A percentile compares a stretch with the other conserved stretches of the same genome.
Evolutionary conservation across 805 yeast species (phyloP).

Genomic region (Hagleromyces aurorensis): DNA sequence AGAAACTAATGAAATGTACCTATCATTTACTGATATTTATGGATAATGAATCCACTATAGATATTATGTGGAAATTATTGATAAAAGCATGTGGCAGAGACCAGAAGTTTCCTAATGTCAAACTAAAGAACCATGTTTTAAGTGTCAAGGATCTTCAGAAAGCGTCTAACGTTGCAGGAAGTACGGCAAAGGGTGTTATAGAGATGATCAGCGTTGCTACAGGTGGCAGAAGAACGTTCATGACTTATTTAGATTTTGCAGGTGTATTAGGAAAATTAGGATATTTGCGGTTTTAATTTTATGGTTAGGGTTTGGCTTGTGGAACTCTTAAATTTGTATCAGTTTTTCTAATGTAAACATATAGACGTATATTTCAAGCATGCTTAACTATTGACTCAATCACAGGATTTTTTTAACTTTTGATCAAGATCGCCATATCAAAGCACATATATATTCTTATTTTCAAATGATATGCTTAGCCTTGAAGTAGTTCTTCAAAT

Average conservation of each 20-base stretch:
- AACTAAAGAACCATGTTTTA: conserved; percentile 21
- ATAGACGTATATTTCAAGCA: too few species aligned
- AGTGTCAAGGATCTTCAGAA: conserved; percentile 34
- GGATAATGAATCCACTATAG: conserved; percentile 32
- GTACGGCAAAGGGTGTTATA: conserved; percentile 28
- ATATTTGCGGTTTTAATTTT: conserved; percentile 27
- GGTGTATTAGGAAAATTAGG: conserved; percentile 43
- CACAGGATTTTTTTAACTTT: too few species aligned
- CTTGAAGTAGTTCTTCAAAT: conserved; percentile 87
- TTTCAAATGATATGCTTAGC: conserved; percentile 63
- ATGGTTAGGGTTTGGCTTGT: too few species aligned
- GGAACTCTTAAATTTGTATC: neutral
- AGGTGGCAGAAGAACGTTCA: conserved; percentile 30
- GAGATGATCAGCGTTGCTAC: conserved; percentile 42
- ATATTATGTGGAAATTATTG: conserved; percentile 37
- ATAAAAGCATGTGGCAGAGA: conserved; percentile 22
- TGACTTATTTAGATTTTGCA: conserved; percentile 42
- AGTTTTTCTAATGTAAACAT: neutral
- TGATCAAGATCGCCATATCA: neutral
- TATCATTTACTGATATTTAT: conserved; percentile 36
- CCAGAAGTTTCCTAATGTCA: conserved; percentile 15
- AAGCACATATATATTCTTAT: neutral
- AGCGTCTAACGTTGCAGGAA: conserved; percentile 29
- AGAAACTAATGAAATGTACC: conserved; percentile 35
- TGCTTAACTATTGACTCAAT: too few species aligned